Evolutionary conservation across 768 basidiomycete species (phyloP), one percentile per base, ranked within the genome.

Genomic region (Boletus bicolor): DNA sequence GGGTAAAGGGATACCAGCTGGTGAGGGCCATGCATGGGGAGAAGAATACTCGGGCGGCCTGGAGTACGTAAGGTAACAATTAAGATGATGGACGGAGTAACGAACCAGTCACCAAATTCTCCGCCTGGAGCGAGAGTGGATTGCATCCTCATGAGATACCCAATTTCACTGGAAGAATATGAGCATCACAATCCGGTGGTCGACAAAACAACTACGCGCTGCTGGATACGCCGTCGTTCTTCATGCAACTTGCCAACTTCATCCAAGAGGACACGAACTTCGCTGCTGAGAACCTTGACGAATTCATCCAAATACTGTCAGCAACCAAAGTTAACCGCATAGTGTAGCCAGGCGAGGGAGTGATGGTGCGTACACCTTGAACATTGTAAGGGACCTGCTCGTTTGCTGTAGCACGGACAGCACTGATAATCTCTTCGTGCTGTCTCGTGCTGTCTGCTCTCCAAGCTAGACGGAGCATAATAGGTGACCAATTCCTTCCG

Each of bases 181-280:
- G 12, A 44, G 17, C 5, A 53, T 21, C 32, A 49, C 15, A 45
- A 24, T 36, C 44, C 44, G 26, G 15, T 32, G 34, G 5, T 4
- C 3, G 11, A 17, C 15, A 35, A 49, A 21, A 44, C 51, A 42
- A 24, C 0, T 17, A 79, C 86, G 39, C 73, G 87, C 89, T 85
- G 81, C 72, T 90, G 86, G 24, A 91, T 74, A 12, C 75, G 78
- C 30, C 86, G 81, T 63, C 83, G 79, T 64, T 91, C 85, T 69
- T 89, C 86, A 3, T 85, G 82, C 38, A 92, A 74, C 55, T 84
- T 87, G 28, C 89, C 87, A 34, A 91, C 90, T 74, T 93, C 90
- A 24, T 77, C 79, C 6, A 92, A 78, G 11, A 93, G 76, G 77
- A 87, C 83, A 19, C 87, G 82, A 5, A 92, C 87, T 75, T 93